Base-by-base conservation (phyloP, 768 basidiomycete genomes). In the Pleurotus tuber-regium region DNA sequence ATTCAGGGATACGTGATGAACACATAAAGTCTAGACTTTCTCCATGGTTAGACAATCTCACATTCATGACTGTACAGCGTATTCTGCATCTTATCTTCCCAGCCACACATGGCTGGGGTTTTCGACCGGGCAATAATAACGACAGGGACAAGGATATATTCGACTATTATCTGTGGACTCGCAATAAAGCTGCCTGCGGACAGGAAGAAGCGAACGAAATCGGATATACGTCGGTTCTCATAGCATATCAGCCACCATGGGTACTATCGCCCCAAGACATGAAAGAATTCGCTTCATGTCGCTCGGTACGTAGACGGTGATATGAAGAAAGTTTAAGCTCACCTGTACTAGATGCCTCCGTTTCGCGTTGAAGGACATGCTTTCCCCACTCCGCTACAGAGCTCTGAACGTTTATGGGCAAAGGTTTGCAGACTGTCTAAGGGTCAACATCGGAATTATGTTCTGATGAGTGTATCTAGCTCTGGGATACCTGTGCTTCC, bases 221-320 rank as follows among this genome's bases (percentile, higher is more conserved):
- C 25, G 60, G 61, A 38, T 65, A 54, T 24, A 64, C 63, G 26
- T 70, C 73, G 38, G 66, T 84, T 16, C 62, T 81, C 3, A 62
- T 85, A 35, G 81, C 75, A n/a, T 78, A 79, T 55, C 82, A 84
- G 60, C 78, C 83, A 2, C 80, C 82, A 4, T 83, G 79, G 77
- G 68, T 82, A 19, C 72, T 84, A 35, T 78, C 78, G 9, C 59
- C 62, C n/a, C 70, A 74, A 54, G 80, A 83, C 59, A 67, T 84
- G 54, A 67, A 71, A 57, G 75, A 79, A 57, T 83, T 85, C 59
- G 65, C 74, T 2, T 65, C 70, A 55, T 71, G 77, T 51, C 64
- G 58, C 59, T 67, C 74, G 51, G 76, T 78, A 44, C 58, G 71
- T 44, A 12, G 7, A 42, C 41, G 23, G 29, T 5, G 12, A 25